Percentiles rank a stretch among this genome's conserved stretches.
These are phyloP conservation scores for Cetradonia linearis DNA, from an alignment of 495 filamentous ascomycete species.

Conservation along the genomic window DNA sequence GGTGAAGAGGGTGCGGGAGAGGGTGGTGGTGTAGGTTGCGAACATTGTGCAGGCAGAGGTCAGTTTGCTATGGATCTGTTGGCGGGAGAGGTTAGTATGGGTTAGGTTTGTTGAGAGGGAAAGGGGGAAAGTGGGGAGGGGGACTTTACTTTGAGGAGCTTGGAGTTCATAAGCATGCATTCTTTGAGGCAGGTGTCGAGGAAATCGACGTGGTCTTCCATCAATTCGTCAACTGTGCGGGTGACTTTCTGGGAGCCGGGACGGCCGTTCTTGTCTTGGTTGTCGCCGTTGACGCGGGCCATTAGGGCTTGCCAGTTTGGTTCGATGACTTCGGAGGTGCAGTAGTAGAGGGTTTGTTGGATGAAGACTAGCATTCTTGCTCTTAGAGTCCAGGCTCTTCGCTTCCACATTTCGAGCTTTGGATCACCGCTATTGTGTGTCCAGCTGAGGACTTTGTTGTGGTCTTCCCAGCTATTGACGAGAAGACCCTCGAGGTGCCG, in stretches of 20 bases:
- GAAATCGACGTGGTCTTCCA: slow-evolving; percentile 99
- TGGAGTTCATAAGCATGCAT: slow-evolving; percentile 96
- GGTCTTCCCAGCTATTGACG: slow-evolving; percentile 77
- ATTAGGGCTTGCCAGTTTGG: slow-evolving; percentile 93
- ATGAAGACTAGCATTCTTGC: slow-evolving; percentile 95
- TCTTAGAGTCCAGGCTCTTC: slow-evolving; percentile 80
- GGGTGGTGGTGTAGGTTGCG: slow-evolving; percentile 68
- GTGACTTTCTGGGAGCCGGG: slow-evolving; percentile 40
- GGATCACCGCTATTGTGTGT: slow-evolving; percentile 63
- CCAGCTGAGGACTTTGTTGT: slow-evolving; percentile 77
- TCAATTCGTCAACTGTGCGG: slow-evolving; percentile 89
- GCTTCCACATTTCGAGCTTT: slow-evolving; percentile 82
- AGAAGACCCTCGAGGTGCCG: slow-evolving; percentile 81
- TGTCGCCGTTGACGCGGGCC: slow-evolving; percentile 60
- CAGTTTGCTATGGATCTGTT: slow-evolving; percentile 87
- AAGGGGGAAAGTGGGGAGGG: background rate
- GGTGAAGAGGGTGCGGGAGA: slow-evolving; percentile 67
- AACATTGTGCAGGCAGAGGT: slow-evolving; percentile 89
- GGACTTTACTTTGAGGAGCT: slow-evolving; percentile 67
- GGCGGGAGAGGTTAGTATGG: background rate
- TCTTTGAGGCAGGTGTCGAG: slow-evolving; percentile 95
- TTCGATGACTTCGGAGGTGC: slow-evolving; percentile 92
- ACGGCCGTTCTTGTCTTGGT: slow-evolving; percentile 36
- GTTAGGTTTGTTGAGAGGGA: background rate
- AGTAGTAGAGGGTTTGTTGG: slow-evolving; percentile 92